These are phyloP conservation scores for Candida chilensis DNA, from an alignment of 805 yeast genomes.

Conservation along the genomic window DNA sequence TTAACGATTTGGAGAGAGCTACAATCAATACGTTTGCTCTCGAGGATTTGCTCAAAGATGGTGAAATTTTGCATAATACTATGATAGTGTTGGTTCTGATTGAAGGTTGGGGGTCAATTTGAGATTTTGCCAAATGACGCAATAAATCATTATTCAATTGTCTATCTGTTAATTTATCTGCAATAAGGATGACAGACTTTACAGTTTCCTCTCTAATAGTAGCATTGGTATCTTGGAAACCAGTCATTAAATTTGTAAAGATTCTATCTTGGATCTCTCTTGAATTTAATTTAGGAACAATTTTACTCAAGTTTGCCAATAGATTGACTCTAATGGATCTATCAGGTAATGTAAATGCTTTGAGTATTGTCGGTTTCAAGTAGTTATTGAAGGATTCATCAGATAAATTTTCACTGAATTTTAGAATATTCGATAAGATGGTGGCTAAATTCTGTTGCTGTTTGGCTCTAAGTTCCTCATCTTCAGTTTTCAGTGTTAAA, in stretches of 20 bases:
- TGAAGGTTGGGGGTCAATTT: constrained; percentile 66
- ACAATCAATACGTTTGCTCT: constrained; percentile 75
- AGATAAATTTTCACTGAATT: constrained; percentile 17
- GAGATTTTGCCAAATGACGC: constrained; percentile 73
- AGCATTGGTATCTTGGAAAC: constrained; percentile 78
- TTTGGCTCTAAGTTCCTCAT: constrained; percentile 9
- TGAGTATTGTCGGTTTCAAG: constrained; percentile 56
- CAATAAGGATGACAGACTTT: constrained; percentile 49
- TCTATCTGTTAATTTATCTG: constrained; percentile 61
- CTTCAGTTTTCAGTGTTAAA: constrained; percentile 11
- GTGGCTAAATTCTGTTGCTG: constrained; percentile 26
- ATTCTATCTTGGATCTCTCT: constrained; percentile 61
- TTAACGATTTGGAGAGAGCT: constrained; percentile 76
- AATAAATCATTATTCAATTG: constrained; percentile 82
- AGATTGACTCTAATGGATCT: constrained; percentile 71
- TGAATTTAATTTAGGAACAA: constrained; percentile 39
- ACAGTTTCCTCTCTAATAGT: constrained; percentile 77
- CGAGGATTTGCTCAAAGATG: constrained; percentile 40
- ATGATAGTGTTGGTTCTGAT: constrained; percentile 72
- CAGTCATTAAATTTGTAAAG: constrained; percentile 62
- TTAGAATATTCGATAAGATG: constrained; percentile 31
- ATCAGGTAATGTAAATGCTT: constrained; percentile 59
- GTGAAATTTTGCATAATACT: constrained; percentile 58
- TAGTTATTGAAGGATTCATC: constrained; percentile 23
- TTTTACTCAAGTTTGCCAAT: constrained; percentile 51